phyloP scores from a whole-genome alignment of 495 filamentous ascomycete species.

The Aspergillus diversus region DNA sequence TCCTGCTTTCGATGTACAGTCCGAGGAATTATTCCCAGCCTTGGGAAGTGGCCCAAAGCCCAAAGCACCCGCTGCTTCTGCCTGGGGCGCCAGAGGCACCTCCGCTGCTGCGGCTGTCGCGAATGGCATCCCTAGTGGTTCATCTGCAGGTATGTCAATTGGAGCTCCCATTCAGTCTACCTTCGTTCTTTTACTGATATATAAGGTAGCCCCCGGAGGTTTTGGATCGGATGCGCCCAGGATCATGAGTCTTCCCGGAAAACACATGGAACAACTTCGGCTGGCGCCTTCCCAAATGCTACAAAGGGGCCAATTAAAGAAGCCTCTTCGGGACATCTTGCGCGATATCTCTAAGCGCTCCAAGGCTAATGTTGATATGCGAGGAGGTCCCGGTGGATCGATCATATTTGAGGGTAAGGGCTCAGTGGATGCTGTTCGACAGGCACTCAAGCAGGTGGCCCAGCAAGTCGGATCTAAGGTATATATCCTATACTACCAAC shows the following conservation, averaged over 20 bases:
- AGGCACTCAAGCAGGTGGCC: constrained; percentile 84
- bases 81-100: constrained; percentile 69
- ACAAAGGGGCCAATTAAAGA: constrained; percentile 75
- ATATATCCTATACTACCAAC: constrained; percentile 16
- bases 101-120: constrained; percentile 59
- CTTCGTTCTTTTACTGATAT: not conserved
- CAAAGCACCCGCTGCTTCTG: constrained; percentile 60
- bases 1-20: constrained; percentile 71
- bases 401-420: constrained; percentile 82
- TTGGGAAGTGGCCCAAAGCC: constrained; percentile 75
- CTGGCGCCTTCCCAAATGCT: constrained; percentile 74
- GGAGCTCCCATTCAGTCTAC: not conserved
- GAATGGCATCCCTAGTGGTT: constrained; percentile 58
- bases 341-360: constrained; percentile 86
- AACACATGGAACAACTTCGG: constrained; percentile 72
- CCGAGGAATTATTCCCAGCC: constrained; percentile 87
- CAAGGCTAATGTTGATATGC: constrained; percentile 81
- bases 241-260: constrained; percentile 73
- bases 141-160: constrained; percentile 45
- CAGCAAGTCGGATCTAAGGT: constrained; percentile 85
- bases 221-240: constrained; percentile 49
- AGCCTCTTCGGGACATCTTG: constrained; percentile 77
- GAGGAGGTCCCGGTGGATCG: constrained; percentile 63
- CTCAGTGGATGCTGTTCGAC: constrained; percentile 71
- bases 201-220: constrained; percentile 7